These are phyloP conservation scores for Penicillium canescens DNA, from an alignment of 495 filamentous ascomycete genomes.

Conservation along the genomic window DNA sequence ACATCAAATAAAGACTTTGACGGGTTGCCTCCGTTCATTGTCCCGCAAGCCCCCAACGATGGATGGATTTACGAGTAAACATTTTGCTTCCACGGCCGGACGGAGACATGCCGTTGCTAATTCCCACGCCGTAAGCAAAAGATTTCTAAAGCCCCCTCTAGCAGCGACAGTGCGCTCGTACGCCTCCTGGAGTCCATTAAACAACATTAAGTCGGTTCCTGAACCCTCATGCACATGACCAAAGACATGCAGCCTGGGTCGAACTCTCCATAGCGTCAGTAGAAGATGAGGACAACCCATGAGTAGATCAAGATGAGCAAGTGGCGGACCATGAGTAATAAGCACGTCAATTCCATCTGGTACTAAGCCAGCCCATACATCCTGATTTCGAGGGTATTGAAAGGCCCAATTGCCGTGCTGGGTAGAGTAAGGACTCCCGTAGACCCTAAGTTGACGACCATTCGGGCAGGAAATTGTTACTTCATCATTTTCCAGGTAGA, in stretches of 20 bases:
- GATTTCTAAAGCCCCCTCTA: slow-evolving; percentile 17
- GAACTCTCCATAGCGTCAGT: slow-evolving; percentile 62
- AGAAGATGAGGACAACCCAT: slow-evolving; percentile 66
- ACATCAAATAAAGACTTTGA: slow-evolving; percentile 18
- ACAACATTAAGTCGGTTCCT: slow-evolving; percentile 36
- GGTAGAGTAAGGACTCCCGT: slow-evolving; percentile 52
- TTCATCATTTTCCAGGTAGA: slow-evolving; percentile 51
- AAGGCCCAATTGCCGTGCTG: slow-evolving; percentile 51
- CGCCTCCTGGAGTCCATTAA: slow-evolving; percentile 19
- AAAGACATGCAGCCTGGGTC: slow-evolving; percentile 71
- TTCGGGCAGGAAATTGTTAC: slow-evolving; percentile 48
- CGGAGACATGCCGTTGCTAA: slow-evolving; percentile 6
- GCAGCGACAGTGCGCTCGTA: slow-evolving; percentile 21
- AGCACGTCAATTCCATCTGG: slow-evolving; percentile 69
- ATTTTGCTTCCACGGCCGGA: slow-evolving; percentile 20
- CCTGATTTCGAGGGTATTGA: slow-evolving; percentile 41
- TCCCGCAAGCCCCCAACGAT: slow-evolving; percentile 27
- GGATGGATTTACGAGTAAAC: slow-evolving; percentile 26
- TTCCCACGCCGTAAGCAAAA: slow-evolving; percentile 17
- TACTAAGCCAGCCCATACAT: slow-evolving; percentile 39
- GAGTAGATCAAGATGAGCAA: slow-evolving; percentile 62
- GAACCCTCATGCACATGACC: slow-evolving; percentile 74
- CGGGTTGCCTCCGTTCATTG: slow-evolving; percentile 17
- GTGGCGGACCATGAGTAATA: slow-evolving; percentile 65
- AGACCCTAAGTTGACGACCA: slow-evolving; percentile 54